A percentile compares a stretch with the other conserved stretches of the same genome.
Evolutionary conservation across 2,329 filamentous ascomycete species (phyloP).

Genomic region (Fusarium papillatum): DNA sequence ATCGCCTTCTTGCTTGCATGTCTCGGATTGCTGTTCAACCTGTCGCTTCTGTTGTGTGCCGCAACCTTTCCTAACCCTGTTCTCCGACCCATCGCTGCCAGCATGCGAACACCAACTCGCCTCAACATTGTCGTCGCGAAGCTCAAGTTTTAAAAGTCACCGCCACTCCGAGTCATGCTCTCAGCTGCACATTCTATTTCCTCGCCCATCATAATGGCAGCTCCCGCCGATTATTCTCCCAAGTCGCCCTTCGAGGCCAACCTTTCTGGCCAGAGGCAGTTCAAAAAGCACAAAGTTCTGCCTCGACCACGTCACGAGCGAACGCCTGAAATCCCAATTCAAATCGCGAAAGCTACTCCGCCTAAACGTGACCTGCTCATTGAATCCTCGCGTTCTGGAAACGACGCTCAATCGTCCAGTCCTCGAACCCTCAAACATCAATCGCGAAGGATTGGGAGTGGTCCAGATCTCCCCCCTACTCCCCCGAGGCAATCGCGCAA

Average conservation of each 20-base stretch:
- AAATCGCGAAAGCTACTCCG: constrained; percentile 38
- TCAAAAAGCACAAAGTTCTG: constrained; percentile 62
- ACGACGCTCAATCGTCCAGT: constrained; percentile 51
- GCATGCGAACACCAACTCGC: constrained; percentile 41
- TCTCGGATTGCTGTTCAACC: constrained; percentile 34
- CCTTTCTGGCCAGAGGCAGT: constrained; percentile 52
- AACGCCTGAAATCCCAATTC: constrained; percentile 38
- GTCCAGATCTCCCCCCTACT: constrained; percentile 71
- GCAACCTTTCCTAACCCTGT: constrained; percentile 32
- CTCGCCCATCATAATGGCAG: constrained; percentile 51
- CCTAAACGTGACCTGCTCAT: constrained; percentile 42
- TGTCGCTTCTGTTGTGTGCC: constrained; percentile 36
- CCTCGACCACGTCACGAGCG: constrained; percentile 51
- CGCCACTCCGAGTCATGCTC: constrained; percentile 42
- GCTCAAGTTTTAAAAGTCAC: constrained; percentile 29
- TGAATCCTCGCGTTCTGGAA: constrained; percentile 45
- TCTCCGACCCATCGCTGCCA: constrained; percentile 35
- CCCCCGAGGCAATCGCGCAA: constrained; percentile 72
- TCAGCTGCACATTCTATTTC: constrained; percentile 43
- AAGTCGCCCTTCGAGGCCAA: constrained; percentile 43
- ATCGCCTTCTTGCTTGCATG: constrained; percentile 40
- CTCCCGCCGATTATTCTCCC: constrained; percentile 45
- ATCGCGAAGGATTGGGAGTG: constrained; percentile 56
- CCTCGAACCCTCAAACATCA: constrained; percentile 58
- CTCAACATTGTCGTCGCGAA: constrained; percentile 40